Conservation (phyloP, 306 rosid species). For the Lablab purpureus region DNA sequence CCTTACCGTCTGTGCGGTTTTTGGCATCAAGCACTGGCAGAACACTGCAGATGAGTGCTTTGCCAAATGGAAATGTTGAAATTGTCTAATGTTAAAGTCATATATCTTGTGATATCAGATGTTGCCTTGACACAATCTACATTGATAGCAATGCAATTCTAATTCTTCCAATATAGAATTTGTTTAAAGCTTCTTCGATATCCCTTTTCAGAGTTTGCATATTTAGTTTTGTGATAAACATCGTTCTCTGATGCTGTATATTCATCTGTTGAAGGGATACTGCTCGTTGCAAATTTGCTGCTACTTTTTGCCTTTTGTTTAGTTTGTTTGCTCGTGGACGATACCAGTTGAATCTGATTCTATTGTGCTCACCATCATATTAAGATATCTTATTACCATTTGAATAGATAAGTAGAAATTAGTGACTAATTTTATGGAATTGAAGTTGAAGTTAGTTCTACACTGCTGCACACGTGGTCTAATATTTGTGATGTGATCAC, state of each 20-base stretch:
- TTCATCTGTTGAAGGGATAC: conserved; percentile 20
- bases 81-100: conserved; percentile 57
- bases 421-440: conserved; percentile 30
- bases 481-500: background rate
- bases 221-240: conserved; percentile 37
- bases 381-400: conserved; percentile 5
- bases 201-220: conserved; percentile 30
- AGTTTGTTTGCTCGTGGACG: conserved; percentile 4
- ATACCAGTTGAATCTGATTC: background rate
- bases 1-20: conserved; percentile 82
- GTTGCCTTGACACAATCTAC: conserved; percentile 47
- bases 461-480: background rate
- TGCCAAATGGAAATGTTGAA: conserved; percentile 77
- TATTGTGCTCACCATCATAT: background rate
- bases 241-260: conserved; percentile 34
- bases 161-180: conserved; percentile 46
- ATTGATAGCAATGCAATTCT: conserved; percentile 44
- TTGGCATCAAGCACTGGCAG: conserved; percentile 76
- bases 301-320: conserved; percentile 35
- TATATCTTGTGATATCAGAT: conserved; percentile 41
- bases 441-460: conserved; percentile 34
- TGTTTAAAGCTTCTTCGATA: conserved; percentile 41
- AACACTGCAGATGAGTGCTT: conserved; percentile 80
- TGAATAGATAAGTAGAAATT: conserved; percentile 14
- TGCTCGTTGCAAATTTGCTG: conserved; percentile 33